Base-by-base conservation (phyloP, 1,284 basidiomycete genomes). In the Trichosporon faecale region DNA sequence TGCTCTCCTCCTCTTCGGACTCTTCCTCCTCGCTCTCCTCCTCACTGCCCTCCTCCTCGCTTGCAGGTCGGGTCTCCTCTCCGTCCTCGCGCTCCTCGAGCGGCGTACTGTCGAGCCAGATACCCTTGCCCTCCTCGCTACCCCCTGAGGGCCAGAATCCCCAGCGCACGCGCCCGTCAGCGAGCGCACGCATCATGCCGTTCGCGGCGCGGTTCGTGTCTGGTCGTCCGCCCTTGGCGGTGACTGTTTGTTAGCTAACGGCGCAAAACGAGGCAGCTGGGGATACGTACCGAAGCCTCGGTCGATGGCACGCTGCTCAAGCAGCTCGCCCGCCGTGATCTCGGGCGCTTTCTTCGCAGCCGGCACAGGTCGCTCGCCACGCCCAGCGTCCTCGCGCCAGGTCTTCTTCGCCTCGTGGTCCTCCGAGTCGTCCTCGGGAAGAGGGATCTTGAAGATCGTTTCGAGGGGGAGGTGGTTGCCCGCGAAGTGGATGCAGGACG, bases 131-230 rank as follows among this genome's bases (percentile, higher is more conserved):
- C 79, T 72, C 69, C 31, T 70, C 49, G 4, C 33, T 35, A 6
- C 27, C 31, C 6, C 68, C 68, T 1, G 77, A 89, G 5, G 92
- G 91, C 88, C 90, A 91, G 82, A 95, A 95, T 23, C 89, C 91
- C 94, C 94, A 96, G 52, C 86, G 85, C 66, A 95, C 86, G 74
- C 86, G 86, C 18, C 91, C 91, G 80, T 95, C 92, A 0, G 93
- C 91, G 25, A 94, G 84, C 7, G 88, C 85, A 64, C 93, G 88
- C 73, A 96, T 86, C 73, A 95, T 91, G 25, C 89, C 88, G 79
- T 96, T 95, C 21, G 93, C 95, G 1, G 94, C 93, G 63, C 95
- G 87, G 78, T 93, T 91, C 21, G 91, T 85, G 84, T 97, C 95
- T 8, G 93, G 91, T 69, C 95, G 83, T 6, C 93, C 94, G 18